phyloP scores from a whole-genome alignment of 257 asterid genomes.

The Salvia miltiorrhiza region DNA sequence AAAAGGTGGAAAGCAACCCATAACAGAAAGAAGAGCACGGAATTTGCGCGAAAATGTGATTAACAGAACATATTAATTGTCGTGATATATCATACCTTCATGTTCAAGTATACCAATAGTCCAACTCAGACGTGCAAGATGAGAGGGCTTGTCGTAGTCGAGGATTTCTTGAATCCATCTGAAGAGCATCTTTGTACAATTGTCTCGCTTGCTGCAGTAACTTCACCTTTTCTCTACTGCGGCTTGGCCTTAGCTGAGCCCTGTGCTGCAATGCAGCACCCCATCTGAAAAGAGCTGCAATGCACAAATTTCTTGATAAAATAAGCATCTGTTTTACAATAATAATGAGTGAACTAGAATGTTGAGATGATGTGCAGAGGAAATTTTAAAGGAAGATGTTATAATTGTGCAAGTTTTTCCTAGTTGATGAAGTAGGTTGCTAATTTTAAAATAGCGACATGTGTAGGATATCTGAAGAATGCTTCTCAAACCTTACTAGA shows the following conservation, averaged over 20 bases:
- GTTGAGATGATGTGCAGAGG: neutral
- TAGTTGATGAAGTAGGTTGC: neutral
- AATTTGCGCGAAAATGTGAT: neutral
- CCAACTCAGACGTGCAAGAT: conserved; percentile 69
- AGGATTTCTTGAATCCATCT: conserved; percentile 61
- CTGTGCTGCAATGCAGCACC: conserved; percentile 82
- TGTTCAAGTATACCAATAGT: conserved; percentile 50
- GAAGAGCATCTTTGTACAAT: conserved; percentile 78
- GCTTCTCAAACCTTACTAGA: neutral
- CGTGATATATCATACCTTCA: conserved; percentile 10
- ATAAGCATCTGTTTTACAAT: neutral
- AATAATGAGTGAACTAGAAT: neutral
- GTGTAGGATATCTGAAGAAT: neutral
- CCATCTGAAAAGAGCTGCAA: conserved; percentile 94
- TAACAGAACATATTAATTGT: neutral
- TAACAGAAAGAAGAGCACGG: neutral
- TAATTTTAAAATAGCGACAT: neutral
- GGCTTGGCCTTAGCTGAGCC: conserved; percentile 70
- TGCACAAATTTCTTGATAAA: neutral
- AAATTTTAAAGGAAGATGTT: neutral
- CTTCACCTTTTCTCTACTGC: conserved; percentile 77
- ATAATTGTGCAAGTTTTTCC: neutral
- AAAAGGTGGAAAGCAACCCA: neutral
- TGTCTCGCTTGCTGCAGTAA: conserved; percentile 80
- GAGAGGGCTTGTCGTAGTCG: conserved; percentile 63